Evolutionary conservation across 1,284 basidiomycete species (phyloP).

Genomic region (Melanopsichium pennsylvanicum): DNA sequence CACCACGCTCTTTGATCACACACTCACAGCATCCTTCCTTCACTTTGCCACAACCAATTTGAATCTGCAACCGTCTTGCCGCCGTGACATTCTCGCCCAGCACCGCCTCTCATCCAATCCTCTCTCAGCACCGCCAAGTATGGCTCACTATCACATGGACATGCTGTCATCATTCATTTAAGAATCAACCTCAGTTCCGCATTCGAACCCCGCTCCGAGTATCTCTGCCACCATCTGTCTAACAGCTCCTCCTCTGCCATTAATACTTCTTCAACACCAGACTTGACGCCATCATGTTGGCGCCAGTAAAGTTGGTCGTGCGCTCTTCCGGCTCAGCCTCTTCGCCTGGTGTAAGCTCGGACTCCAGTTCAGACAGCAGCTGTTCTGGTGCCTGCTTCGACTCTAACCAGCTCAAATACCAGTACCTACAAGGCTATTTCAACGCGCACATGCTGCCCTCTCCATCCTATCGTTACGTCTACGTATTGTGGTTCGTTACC

Average conservation of each 20-base stretch:
- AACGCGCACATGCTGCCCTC: conserved; percentile 66
- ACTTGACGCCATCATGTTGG: conserved; percentile 13
- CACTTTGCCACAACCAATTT: too few species aligned
- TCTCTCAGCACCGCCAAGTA: too few species aligned
- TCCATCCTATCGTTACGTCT: conserved; percentile 67
- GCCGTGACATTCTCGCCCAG: too few species aligned
- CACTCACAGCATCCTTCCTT: too few species aligned
- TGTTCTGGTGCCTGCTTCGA: conserved; percentile 54
- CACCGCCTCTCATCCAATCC: too few species aligned
- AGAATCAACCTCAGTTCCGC: too few species aligned
- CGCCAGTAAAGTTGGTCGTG: conserved; percentile 8
- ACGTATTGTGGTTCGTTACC: conserved; percentile 67
- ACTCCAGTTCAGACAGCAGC: conserved; percentile 4
- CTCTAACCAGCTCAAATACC: conserved; percentile 43
- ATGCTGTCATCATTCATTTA: not conserved
- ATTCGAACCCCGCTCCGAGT: not conserved
- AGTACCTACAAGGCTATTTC: conserved; percentile 62
- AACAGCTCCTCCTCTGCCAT: too few species aligned
- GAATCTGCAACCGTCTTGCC: too few species aligned
- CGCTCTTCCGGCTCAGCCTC: conserved; percentile 30
- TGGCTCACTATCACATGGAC: too few species aligned
- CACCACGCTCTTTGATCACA: too few species aligned
- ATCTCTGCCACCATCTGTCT: not conserved
- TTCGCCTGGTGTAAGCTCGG: conserved; percentile 28
- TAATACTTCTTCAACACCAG: not conserved